Base-by-base conservation (phyloP, 805 yeast genomes). In the Candida sithepensis region DNA sequence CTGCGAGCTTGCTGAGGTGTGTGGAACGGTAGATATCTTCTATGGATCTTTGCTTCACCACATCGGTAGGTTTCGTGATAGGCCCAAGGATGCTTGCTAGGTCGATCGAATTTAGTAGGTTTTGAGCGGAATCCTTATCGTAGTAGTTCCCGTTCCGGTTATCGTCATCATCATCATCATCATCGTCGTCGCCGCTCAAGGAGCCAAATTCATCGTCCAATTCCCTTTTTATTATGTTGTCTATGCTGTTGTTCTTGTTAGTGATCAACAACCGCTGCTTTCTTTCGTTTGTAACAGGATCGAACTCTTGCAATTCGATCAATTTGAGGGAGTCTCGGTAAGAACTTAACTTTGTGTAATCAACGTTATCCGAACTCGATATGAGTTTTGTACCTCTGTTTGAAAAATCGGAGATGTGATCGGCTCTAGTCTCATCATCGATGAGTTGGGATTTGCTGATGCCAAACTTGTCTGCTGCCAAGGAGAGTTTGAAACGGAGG, bases 61-160 rank as follows among this genome's bases (percentile, higher is more conserved):
- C 67, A 56, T 94, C 97, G 2, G 87, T 74, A 0, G 97, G 94
- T 48, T 87, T 86, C 8, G 80, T 73, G 13, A 94, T 79, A 0
- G 98, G 97, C 4, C 84, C 79, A 50, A 94, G 68, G 18, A 90
- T 71, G 39, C 82, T 70, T 24, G 75, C 78, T 2, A 84, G 62
- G 55, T 81, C 75, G 1, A 83, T 72, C 3, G 75, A 70, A 7
- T 65, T 63, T 54, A 82, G 73, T 14, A 81, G 69, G 47, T 74
- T 73, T 23, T 68, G 69, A 4, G 69, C 74, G 26, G 55, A 51
- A 23, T 47, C 46, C 20, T 53, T 57, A 12, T 56, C 52, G 2
- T 34, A 45, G n/a, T 48, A 46, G 2, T 24, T 16, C 4, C 12
- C 8, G 12, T 26, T 26, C 8, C 8, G 8, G n/a, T 34, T 18